Percentiles rank a stretch among this genome's conserved stretches.
These are phyloP conservation scores for Dactylonectria macrodidyma DNA, from an alignment of 2,329 filamentous ascomycete genomes.

Conservation along the genomic window DNA sequence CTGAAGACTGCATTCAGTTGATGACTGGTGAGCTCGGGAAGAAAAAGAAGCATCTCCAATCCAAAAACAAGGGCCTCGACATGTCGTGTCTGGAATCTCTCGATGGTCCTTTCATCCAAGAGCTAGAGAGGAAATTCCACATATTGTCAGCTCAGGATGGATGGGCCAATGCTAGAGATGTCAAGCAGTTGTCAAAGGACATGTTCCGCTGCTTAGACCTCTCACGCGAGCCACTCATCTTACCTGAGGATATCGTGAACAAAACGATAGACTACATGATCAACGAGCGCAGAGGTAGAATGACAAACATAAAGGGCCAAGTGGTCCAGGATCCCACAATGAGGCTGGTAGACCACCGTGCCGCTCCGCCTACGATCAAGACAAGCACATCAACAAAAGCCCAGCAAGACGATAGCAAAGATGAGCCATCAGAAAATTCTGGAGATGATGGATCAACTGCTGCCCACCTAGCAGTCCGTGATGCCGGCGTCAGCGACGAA, in stretches of 20 bases:
- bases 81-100: constrained; percentile 46
- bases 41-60: constrained; percentile 39
- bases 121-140: constrained; percentile 52
- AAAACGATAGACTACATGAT: constrained; percentile 45
- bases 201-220: constrained; percentile 60
- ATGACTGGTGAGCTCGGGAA: constrained; percentile 57
- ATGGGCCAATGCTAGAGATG: constrained; percentile 77
- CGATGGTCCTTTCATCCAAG: constrained; percentile 10
- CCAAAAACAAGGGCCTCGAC: constrained; percentile 41
- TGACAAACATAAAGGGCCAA: constrained; percentile 30
- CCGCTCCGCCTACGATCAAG: background rate
- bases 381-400: background rate
- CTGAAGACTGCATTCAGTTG: constrained; percentile 57
- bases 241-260: constrained; percentile 38
- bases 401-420: background rate
- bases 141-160: constrained; percentile 58
- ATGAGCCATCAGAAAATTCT: constrained; percentile 28
- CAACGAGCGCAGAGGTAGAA: constrained; percentile 27
- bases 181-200: constrained; percentile 66
- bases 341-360: accelerated
- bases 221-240: background rate
- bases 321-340: accelerated
- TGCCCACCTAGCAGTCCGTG: constrained; percentile 54
- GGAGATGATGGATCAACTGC: background rate
- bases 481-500: constrained; percentile 71